A percentile compares a stretch with the other conserved stretches of the same genome.
Conservation (phyloP, 352 stramenopile species). For the Phytophthora hibernalis region DNA sequence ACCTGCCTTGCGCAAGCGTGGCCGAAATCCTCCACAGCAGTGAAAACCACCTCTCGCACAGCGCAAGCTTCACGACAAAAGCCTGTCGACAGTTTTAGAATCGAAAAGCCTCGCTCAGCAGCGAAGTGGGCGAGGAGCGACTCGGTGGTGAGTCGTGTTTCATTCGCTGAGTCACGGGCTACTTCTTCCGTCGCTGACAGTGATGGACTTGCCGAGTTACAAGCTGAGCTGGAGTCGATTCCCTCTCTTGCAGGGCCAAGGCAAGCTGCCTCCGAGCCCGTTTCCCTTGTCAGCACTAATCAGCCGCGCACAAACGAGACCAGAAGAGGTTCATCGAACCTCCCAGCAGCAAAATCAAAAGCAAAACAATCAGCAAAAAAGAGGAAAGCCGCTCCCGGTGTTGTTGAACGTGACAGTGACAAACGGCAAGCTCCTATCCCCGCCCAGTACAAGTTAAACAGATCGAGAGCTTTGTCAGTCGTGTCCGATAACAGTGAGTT, state of each 20-base stretch:
- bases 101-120: neutral
- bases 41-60: conserved; percentile 9
- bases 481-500: conserved; percentile 41
- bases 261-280: neutral
- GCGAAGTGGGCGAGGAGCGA: conserved; percentile 18
- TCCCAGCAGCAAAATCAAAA: conserved; percentile 7
- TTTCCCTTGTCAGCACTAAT: neutral
- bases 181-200: conserved; percentile 34
- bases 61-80: conserved; percentile 2
- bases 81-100: neutral
- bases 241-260: conserved; percentile 8
- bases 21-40: conserved; percentile 4
- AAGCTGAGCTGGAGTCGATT: conserved; percentile 42
- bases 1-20: conserved; percentile 13
- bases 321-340: neutral
- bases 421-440: neutral
- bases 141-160: conserved; percentile 20
- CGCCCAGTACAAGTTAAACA: conserved; percentile 7
- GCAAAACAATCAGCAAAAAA: conserved; percentile 15
- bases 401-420: neutral
- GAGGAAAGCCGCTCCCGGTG: neutral
- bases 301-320: neutral
- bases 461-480: conserved; percentile 22
- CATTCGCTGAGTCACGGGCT: conserved; percentile 25
- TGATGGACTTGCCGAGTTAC: conserved; percentile 37